Base-by-base conservation (phyloP, 306 rosid species). In the Comarum palustre region DNA sequence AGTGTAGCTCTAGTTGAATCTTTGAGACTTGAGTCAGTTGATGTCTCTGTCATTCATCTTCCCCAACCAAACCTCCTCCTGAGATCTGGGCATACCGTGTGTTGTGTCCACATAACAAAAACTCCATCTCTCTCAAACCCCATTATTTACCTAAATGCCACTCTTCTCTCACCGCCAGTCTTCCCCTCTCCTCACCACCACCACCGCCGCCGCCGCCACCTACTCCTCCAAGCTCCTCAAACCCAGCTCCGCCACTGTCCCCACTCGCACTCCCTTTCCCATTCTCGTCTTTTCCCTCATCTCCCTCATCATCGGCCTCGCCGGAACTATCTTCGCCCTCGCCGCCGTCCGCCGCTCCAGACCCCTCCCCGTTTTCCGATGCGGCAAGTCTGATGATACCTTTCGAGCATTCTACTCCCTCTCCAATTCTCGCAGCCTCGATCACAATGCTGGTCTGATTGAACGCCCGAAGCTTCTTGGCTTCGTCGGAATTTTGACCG, bases 381-480 rank as follows among this genome's bases (percentile, higher is more conserved):
- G 79, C 50, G 85, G 82, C 3, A 71, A 67, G 24, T 75, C 85
- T 29, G 83, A 64, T 6, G 83, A 82, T 31, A 75, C 75, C 7
- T 78, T 74, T 74, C 75, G 80, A 17, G 80, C 75, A 43, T 75
- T 75, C 72, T 78, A 78, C 77, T 27, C 80, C 7, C 34, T 31
- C 1, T 68, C 77, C 14, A 27, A n/a, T 22, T 52, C 79, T 31
- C 48, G 64, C 51, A 50, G 41, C 27, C 43, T 11, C 8, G 63
- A 75, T 11, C 34, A 66, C 38, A 36, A 66, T 71, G 83, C 75
- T 4, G 75, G 72, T 36, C 14, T 75, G 48, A 69, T 66, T 50
- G 86, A 78, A 62, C 80, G 86, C 50, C 83, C 77, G 27, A 82
- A 75, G 74, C 71, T 71, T 58, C 77, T 82, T n/a, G 80, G 86